Conservation (phyloP, 305 asterid species). For the Rubia occidens region DNA sequence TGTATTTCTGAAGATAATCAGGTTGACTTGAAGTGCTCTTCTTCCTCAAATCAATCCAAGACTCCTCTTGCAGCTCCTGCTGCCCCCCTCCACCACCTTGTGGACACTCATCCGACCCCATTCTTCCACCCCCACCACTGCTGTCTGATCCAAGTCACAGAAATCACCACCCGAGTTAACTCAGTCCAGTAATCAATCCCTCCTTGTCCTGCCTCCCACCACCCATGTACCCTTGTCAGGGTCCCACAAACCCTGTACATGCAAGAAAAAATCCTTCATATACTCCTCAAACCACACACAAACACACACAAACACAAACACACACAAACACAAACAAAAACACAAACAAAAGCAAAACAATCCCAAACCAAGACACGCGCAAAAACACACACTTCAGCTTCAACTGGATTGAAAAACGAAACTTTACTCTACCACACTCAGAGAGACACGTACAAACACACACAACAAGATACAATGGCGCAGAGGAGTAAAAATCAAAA, state of each 20-base stretch:
- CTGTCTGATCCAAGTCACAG: slow-evolving; percentile 29
- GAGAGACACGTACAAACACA: neutral
- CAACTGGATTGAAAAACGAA: neutral
- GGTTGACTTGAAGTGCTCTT: slow-evolving; percentile 15
- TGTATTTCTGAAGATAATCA: slow-evolving; percentile 51
- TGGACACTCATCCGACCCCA: slow-evolving; percentile 34
- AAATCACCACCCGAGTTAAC: slow-evolving; percentile 6
- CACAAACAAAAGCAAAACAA: neutral
- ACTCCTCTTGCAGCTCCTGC: slow-evolving; percentile 10
- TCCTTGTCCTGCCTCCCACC: neutral
- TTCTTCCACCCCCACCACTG: slow-evolving; percentile 13
- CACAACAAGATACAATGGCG: slow-evolving; percentile 1
- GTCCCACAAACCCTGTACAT: neutral
- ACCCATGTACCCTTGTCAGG: neutral
- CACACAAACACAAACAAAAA: too few relatives aligned
- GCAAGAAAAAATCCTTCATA: neutral
- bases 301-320: neutral
- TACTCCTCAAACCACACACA: neutral
- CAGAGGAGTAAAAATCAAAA: neutral
- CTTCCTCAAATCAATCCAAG: slow-evolving; percentile 23
- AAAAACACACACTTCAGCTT: neutral
- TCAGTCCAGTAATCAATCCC: neutral
- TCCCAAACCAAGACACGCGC: neutral
- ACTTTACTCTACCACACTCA: neutral
- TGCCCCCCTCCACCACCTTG: neutral